Conservation (phyloP, 2,329 filamentous ascomycete species). For the Aspergillus glaucus region DNA sequence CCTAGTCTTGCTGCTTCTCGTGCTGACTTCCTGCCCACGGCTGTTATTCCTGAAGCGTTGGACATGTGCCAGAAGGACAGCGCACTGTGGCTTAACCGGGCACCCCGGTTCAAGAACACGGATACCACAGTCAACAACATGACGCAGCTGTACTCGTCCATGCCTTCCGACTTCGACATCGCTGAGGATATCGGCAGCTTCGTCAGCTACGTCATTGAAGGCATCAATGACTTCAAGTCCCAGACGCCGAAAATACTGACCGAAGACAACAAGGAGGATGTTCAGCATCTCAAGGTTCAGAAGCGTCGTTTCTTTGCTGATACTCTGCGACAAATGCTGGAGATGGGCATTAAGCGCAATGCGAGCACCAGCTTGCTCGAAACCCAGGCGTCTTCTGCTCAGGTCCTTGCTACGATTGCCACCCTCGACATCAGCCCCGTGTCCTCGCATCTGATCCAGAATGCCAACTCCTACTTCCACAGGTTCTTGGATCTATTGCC, state of each 20-base stretch:
- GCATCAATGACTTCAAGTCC: slow-evolving; percentile 68
- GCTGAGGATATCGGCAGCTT: slow-evolving; percentile 60
- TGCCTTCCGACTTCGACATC: slow-evolving; percentile 50
- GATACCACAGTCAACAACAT: slow-evolving; percentile 68
- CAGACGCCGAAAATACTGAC: slow-evolving; percentile 75
- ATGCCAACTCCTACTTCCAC: slow-evolving; percentile 68
- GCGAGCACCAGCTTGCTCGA: slow-evolving; percentile 66
- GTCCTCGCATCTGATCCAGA: slow-evolving; percentile 24
- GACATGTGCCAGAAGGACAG: slow-evolving; percentile 23
- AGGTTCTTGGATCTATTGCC: slow-evolving; percentile 69
- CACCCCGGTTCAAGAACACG: slow-evolving; percentile 64
- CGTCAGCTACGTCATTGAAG: slow-evolving; percentile 59
- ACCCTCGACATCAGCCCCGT: slow-evolving; percentile 25
- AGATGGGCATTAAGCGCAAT: slow-evolving; percentile 87
- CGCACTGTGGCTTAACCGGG: slow-evolving; percentile 41
- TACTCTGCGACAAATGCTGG: slow-evolving; percentile 70
- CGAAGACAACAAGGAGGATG: slow-evolving; percentile 74
- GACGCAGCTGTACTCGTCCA: slow-evolving; percentile 54
- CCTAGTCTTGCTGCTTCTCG: slow-evolving; percentile 11
- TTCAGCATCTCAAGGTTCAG: slow-evolving; percentile 84
- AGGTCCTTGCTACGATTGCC: slow-evolving; percentile 58
- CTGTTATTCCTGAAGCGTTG: slow-evolving; percentile 25
- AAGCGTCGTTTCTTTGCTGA: slow-evolving; percentile 90
- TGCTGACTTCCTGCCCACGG: slow-evolving; percentile 10
- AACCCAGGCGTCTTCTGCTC: slow-evolving; percentile 64